phyloP scores from a whole-genome alignment of 768 basidiomycete genomes.

The Mycena latifolia region DNA sequence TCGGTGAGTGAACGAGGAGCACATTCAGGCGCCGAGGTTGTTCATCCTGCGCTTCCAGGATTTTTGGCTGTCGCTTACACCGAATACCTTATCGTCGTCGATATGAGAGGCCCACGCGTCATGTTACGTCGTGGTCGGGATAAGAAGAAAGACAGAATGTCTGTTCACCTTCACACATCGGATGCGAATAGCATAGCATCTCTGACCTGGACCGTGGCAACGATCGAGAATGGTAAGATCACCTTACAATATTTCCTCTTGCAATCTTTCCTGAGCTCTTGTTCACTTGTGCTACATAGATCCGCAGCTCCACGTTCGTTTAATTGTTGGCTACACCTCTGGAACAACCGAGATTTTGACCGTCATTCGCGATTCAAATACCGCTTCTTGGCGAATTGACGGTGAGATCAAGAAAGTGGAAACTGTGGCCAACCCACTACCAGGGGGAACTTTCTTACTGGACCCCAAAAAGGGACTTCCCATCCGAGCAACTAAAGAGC shows the following conservation, averaged over 20 bases:
- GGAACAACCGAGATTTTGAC: slow-evolving; percentile 74
- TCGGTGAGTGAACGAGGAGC: slow-evolving; percentile 62
- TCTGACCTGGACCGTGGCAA: slow-evolving; percentile 76
- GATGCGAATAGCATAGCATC: slow-evolving; percentile 58
- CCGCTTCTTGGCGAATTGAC: slow-evolving; percentile 51
- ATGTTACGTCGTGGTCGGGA: slow-evolving; percentile 62
- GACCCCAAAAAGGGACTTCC: slow-evolving; percentile 61
- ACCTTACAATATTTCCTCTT: slow-evolving; percentile 1
- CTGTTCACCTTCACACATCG: slow-evolving; percentile 45
- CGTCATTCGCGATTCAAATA: slow-evolving; percentile 49
- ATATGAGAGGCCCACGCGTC: slow-evolving; percentile 81
- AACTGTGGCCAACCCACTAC: slow-evolving; percentile 58
- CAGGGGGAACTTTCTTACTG: slow-evolving; percentile 65
- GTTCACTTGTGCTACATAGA: slow-evolving; percentile 47
- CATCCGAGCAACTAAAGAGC: slow-evolving; percentile 48
- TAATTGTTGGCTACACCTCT: slow-evolving; percentile 71
- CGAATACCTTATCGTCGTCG: slow-evolving; percentile 70
- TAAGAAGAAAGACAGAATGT: slow-evolving; percentile 55
- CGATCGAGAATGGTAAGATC: slow-evolving; percentile 62
- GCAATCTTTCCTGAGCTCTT: neutral
- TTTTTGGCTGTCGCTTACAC: slow-evolving; percentile 82
- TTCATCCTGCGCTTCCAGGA: slow-evolving; percentile 55
- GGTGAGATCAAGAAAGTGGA: slow-evolving; percentile 52
- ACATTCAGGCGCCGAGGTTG: neutral
- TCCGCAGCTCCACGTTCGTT: slow-evolving; percentile 61